Base-by-base conservation (phyloP, 1,284 basidiomycete genomes). In the Phaffia rhodozyma region DNA sequence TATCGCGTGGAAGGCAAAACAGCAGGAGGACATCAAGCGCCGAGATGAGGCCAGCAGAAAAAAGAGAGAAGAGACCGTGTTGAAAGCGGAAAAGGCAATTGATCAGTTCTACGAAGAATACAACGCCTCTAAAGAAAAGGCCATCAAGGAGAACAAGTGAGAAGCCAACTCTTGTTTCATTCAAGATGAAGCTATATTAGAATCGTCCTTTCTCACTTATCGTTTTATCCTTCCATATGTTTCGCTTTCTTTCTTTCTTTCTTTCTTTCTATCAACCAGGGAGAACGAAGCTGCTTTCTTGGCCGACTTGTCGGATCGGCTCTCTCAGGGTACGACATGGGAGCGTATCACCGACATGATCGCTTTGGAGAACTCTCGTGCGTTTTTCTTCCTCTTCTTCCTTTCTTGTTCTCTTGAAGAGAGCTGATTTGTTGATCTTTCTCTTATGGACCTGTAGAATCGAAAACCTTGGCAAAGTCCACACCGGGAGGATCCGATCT, bases 31-130 rank as follows among this genome's bases (percentile, higher is more conserved):
- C 72, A 94, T 98, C 69, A 83, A 82, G 72, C 80, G 81, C 82
- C 71, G 93, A 84, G 82, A 83, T 74, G 90, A 89, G 69, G 83
- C 81, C 56, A 87, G 88, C 49, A 85, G 86, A 74, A 29, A 80
- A 57, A 86, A 84, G 75, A 86, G 87, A 70, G 87, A 90, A 70
- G 91, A 94, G 72, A 90, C 86, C 57, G 85, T 92, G 70, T 81
- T 83, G 60, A 89, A 86, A 74, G 96, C 96, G 25, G 92, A 97
- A 75, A 84, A 86, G 71, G 82, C 88, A 34, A 97, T 98, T 69
- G 96, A 98, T 77, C 83, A 87, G 72, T 98, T 97, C 75, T 98
- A 98, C 75, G 90, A 91, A 72, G 85, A 90, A 63, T 97, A 98
- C 76, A 84, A 91, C 63, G 80, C 82, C 68, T 87, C 90, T 79